Evolutionary conservation across 2,329 filamentous ascomycete species (phyloP), one percentile per base, ranked within the genome.

Genomic region (Chaetothyriales sp.): DNA sequence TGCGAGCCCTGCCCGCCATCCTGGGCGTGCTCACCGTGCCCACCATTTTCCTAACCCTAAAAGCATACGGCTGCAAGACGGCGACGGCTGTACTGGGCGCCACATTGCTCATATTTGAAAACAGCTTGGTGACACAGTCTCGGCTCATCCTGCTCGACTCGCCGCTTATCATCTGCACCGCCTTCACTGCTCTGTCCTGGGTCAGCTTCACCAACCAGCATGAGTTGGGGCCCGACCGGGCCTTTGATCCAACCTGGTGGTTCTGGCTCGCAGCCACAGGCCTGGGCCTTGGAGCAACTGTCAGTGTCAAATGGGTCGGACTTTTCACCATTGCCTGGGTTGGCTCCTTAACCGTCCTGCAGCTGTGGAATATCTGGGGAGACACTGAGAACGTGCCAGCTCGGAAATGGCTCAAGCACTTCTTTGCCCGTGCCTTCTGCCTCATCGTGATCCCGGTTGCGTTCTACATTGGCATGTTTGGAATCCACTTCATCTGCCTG

Each of bases 311-410:
- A 73, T 98, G 92, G 92, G 92, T 98, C 63, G 92, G 92, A 48
- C 76, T 98, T 49, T 96, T 98, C 74, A 98, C 92, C 56, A 95
- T 95, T 67, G 92, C 90, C 47, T 98, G 92, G 92, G 87, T 98
- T 59, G 92, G 92, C 55, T 80, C 77, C 68, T 78, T 98, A 70
- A 98, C 92, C 39, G 68, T 90, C 44, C 67, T 98, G 45, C 92
- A 98, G 72, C 78, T 98, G 52, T 98, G 92, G 92, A 81, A 95
- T 59, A 73, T 98, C 51, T 83, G 95, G 43, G 92, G 89, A 57
- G 92, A 98, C 66, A 78, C 78, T 58, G 87, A 81, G 69, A 89
- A 82, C 50, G 88, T 96, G 48, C 86, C 87, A 49, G 76, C 86
- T 71, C 84, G 87, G 57, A 67, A 89, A 54, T 95, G 89, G 76